phyloP scores from a whole-genome alignment of 768 basidiomycete species.

The Suillus subluteus region DNA sequence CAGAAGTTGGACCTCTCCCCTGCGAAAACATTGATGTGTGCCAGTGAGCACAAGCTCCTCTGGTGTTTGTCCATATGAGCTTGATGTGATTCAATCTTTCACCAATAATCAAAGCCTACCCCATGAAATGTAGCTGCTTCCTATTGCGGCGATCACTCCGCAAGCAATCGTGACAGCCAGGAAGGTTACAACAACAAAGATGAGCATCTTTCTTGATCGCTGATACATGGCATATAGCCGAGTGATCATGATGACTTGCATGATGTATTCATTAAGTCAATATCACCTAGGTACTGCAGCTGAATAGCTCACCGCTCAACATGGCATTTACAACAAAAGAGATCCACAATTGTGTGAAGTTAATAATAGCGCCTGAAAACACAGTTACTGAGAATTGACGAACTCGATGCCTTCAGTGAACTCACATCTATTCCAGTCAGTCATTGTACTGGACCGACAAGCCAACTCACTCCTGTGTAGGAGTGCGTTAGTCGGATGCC shows the following conservation, averaged over 20 bases:
- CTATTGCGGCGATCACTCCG: background rate
- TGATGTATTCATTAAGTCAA: background rate
- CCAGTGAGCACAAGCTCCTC: background rate
- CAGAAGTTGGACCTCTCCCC: background rate
- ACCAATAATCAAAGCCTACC: background rate
- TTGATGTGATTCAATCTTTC: background rate
- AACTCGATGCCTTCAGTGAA: background rate
- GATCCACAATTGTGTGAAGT: background rate
- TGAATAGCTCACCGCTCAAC: constrained; percentile 2
- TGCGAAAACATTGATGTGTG: background rate
- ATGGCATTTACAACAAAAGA: background rate
- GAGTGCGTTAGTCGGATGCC: background rate
- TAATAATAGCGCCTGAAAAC: background rate
- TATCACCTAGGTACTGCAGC: background rate
- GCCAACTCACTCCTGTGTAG: background rate
- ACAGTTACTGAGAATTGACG: background rate
- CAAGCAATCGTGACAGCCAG: background rate
- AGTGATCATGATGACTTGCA: background rate
- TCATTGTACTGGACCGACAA: background rate
- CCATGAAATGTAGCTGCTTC: background rate
- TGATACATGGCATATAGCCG: constrained; percentile 2
- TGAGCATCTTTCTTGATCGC: background rate
- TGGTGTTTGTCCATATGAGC: background rate
- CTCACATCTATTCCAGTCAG: constrained; percentile 1
- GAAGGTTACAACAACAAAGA: background rate